phyloP scores from a whole-genome alignment of 768 basidiomycete genomes.

The Tricholoma matsutake region DNA sequence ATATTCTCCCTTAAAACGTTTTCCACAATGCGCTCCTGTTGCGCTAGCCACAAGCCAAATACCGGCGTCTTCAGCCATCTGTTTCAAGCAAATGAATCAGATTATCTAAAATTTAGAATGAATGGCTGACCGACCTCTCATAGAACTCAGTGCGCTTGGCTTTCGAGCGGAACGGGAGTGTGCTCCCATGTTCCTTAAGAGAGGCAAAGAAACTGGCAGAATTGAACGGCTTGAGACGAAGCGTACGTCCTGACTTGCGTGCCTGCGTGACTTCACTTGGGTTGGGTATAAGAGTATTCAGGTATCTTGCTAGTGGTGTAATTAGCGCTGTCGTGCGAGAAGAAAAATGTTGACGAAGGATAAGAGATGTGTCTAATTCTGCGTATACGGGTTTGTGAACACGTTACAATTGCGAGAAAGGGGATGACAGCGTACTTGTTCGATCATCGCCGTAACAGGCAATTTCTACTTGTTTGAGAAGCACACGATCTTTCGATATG shows the following conservation, averaged over 20 bases:
- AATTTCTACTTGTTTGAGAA: conserved; percentile 72
- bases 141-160: conserved; percentile 72
- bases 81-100: neutral
- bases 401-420: neutral
- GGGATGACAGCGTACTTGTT: conserved; percentile 43
- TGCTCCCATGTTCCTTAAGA: conserved; percentile 64
- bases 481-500: conserved; percentile 75
- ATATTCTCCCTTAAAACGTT: conserved; percentile 41
- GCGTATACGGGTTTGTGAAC: conserved; percentile 8
- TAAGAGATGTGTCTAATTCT: conserved; percentile 64
- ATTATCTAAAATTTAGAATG: neutral
- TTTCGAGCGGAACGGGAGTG: conserved; percentile 71
- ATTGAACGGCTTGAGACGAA: conserved; percentile 70
- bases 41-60: conserved; percentile 78
- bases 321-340: conserved; percentile 83
- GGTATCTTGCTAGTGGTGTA: conserved; percentile 87
- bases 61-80: conserved; percentile 70
- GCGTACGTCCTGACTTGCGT: conserved; percentile 24
- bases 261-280: conserved; percentile 48
- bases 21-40: conserved; percentile 71
- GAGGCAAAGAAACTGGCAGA: conserved; percentile 66
- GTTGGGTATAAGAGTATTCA: conserved; percentile 81
- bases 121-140: conserved; percentile 35
- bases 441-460: conserved; percentile 48
- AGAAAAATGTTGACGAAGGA: conserved; percentile 77